phyloP scores from a whole-genome alignment of 2,329 filamentous ascomycete genomes.

The Westerdykella aurantiaca region DNA sequence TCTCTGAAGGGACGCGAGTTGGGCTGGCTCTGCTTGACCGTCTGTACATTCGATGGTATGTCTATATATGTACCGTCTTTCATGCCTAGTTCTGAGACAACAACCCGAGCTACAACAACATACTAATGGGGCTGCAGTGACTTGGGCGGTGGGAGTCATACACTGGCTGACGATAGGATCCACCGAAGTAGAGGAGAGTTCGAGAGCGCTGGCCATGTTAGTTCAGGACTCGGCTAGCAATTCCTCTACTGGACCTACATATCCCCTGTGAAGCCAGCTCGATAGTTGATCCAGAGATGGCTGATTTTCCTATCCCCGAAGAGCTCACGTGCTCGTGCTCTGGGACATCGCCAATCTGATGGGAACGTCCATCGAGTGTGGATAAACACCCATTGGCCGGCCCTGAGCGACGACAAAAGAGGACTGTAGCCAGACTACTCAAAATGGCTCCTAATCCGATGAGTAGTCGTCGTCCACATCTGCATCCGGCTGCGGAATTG shows the following conservation, averaged over 20 bases:
- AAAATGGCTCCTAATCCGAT: slow-evolving; percentile 16
- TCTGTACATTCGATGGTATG: slow-evolving; percentile 40
- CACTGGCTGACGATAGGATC: slow-evolving; percentile 34
- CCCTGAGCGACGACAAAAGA: too few relatives aligned
- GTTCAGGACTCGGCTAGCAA: slow-evolving; percentile 7
- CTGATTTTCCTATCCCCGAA: too few relatives aligned
- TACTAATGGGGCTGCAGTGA: slow-evolving; percentile 19
- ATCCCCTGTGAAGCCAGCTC: too few relatives aligned
- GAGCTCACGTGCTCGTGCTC: too few relatives aligned
- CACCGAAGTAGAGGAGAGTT: slow-evolving; percentile 13
- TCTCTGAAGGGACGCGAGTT: slow-evolving; percentile 30
- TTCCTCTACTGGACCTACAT: slow-evolving; percentile 1
- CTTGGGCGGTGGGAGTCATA: slow-evolving; percentile 29
- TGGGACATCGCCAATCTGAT: too few relatives aligned
- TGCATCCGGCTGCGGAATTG: slow-evolving; percentile 62
- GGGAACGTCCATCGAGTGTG: too few relatives aligned
- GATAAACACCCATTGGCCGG: too few relatives aligned
- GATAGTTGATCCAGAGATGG: too few relatives aligned
- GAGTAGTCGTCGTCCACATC: slow-evolving; percentile 58
- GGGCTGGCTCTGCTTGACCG: slow-evolving; percentile 38
- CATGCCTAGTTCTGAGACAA: background rate
- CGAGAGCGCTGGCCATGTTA: slow-evolving; percentile 7
- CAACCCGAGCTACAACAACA: background rate
- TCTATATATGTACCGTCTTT: background rate
- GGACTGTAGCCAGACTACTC: background rate